Evolutionary conservation across 2,329 filamentous ascomycete genomes (phyloP), one percentile per base, ranked within the genome.

Genomic region (Fusarium floridanum): DNA sequence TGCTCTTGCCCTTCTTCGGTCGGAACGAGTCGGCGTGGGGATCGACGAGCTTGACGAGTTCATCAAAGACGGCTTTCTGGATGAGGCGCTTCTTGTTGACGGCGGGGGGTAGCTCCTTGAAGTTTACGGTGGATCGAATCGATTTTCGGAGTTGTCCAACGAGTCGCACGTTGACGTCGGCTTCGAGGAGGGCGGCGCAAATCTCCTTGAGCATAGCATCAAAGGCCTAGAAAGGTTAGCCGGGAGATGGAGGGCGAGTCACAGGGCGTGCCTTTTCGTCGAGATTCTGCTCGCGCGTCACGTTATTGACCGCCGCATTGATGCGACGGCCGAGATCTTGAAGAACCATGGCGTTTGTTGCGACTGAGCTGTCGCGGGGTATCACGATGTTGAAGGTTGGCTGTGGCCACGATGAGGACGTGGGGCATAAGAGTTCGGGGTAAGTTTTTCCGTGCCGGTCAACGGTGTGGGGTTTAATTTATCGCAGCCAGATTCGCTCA

Each of bases 181-280:
- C 95, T 88, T 98, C 95, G 81, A 98, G 91, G 22, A 99, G 93
- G 72, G 97, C 97, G 76, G 95, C 91, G 83, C 95, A 97, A 80
- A 99, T 98, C 85, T 98, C 95, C 86, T 98, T 98, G 83, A 99
- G 90, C 97, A 99, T 99, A 79, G 90, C 89, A 87, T 99, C 97
- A 83, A 99, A 98, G 48, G 95, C 95, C 94, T 97, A 71, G 45
- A 67, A 59, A 4, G 55, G 68, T 76, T 63, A 74, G 72, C 37
- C 6, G 70, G 43, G 63, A 34, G 61, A 61, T 66, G 60, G 78
- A 69, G 39, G 3, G 20, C 6, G 43, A 24, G 48, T 43, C 62
- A 50, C 59, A 66, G 57, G 20, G 64, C 82, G 76, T 82, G 93
- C 95, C 92, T 98, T 98, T 86, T 99, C 97, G 82, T 98, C 96